Percentiles rank a stretch among this genome's conserved stretches.
Evolutionary conservation across 2,329 filamentous ascomycete genomes (phyloP).

Genomic region (Cladosporium phlei): DNA sequence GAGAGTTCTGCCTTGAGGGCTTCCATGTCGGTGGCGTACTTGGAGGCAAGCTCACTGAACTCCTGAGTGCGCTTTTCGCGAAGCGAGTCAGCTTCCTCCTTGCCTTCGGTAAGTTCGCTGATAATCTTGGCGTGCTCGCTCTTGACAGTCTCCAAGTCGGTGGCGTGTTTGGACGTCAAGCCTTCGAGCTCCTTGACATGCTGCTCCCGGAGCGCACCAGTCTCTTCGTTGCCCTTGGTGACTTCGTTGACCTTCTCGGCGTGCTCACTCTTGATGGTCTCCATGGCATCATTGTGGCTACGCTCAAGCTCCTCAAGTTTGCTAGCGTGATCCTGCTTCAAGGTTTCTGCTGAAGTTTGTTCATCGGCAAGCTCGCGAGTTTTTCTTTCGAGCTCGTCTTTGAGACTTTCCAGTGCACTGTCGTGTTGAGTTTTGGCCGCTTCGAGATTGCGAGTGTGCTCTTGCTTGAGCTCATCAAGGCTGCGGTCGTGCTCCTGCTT

Average conservation of each 20-base stretch:
- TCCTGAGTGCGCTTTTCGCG: not conserved
- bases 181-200: slow-evolving; percentile 3
- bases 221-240: slow-evolving; percentile 13
- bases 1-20: not conserved
- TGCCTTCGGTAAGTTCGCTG: not conserved
- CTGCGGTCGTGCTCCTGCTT: slow-evolving; percentile 8
- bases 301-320: slow-evolving; percentile 1
- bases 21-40: not conserved
- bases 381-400: not conserved
- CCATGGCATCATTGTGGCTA: not conserved
- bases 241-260: slow-evolving; percentile 8
- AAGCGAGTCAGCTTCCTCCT: not conserved
- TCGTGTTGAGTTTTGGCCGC: slow-evolving; percentile 5
- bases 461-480: slow-evolving; percentile 1
- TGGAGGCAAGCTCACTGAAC: not conserved
- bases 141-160: slow-evolving; percentile 9
- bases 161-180: slow-evolving; percentile 7
- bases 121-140: not conserved
- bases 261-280: not conserved
- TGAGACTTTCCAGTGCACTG: slow-evolving; percentile 4
- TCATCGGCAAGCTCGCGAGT: not conserved
- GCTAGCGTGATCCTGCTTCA: not conserved
- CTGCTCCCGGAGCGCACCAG: slow-evolving; percentile 8
- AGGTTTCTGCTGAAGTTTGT: not conserved
- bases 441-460: slow-evolving; percentile 10